These are phyloP conservation scores for Massarina eburnea DNA, from an alignment of 2,329 filamentous ascomycete genomes.

Conservation along the genomic window DNA sequence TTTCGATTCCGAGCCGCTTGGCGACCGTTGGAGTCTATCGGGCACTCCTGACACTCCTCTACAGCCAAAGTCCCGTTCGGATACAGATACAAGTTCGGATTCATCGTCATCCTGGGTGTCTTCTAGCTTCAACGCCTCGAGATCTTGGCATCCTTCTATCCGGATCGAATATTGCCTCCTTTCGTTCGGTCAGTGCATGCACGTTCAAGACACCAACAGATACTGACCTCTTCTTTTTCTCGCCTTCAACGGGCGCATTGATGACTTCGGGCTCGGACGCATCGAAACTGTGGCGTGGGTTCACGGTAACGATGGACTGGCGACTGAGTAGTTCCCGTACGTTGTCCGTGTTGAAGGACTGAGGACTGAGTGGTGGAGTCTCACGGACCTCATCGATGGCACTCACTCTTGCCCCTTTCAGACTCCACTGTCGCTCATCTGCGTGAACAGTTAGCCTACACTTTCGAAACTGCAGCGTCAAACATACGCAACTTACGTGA, in stretches of 20 bases:
- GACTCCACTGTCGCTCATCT: constrained; percentile 33
- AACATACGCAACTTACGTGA: constrained; percentile 22
- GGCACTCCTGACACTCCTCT: too few species aligned
- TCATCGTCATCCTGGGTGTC: constrained; percentile 10
- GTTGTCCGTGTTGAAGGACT: constrained; percentile 28
- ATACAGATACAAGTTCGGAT: too few species aligned
- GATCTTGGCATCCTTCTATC: constrained; percentile 13
- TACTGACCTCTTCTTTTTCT: constrained; percentile 15
- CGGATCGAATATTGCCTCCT: constrained; percentile 1
- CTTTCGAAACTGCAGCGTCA: not conserved
- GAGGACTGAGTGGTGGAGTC: constrained; percentile 25
- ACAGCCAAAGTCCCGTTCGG: too few species aligned
- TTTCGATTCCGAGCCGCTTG: constrained; percentile 14
- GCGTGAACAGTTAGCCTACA: constrained; percentile 7
- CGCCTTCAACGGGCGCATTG: constrained; percentile 5
- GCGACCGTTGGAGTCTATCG: constrained; percentile 9
- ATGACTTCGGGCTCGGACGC: constrained; percentile 14
- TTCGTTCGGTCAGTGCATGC: constrained; percentile 1
- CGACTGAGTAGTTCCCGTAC: constrained; percentile 24
- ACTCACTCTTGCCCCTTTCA: constrained; percentile 20
- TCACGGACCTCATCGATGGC: constrained; percentile 24
- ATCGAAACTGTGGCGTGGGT: constrained; percentile 26
- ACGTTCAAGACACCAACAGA: not conserved
- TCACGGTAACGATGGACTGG: constrained; percentile 27
- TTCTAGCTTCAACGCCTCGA: constrained; percentile 25